Conservation (phyloP, 2,329 filamentous ascomycete species). For the Akanthomyces uredinophilus region DNA sequence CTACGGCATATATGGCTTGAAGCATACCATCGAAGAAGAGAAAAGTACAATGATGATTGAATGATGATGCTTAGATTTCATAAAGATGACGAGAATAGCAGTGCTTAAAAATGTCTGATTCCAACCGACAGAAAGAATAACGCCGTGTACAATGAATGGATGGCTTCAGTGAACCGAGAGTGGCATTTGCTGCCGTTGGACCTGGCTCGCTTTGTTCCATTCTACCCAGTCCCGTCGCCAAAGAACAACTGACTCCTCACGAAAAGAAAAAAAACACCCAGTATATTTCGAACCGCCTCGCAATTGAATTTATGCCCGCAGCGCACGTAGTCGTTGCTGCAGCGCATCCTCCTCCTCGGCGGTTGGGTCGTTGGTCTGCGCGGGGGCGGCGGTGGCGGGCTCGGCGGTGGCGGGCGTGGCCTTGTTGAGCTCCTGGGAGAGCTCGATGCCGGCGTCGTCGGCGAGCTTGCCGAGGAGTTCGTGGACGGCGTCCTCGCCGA, state of each 20-base stretch:
- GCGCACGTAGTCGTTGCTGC: slow-evolving; percentile 53
- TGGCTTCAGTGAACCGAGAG: background rate
- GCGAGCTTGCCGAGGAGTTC: slow-evolving; percentile 79
- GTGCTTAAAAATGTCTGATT: background rate
- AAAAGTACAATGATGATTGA: background rate
- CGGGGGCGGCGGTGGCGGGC: slow-evolving; percentile 50
- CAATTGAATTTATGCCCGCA: slow-evolving; percentile 43
- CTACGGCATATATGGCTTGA: no score
- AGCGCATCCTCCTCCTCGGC: slow-evolving; percentile 76
- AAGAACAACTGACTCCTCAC: no score
- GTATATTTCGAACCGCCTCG: no score
- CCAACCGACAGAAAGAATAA: slow-evolving; percentile 6
- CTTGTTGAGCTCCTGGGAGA: slow-evolving; percentile 66
- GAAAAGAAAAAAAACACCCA: no score
- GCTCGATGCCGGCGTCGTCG: slow-evolving; percentile 80
- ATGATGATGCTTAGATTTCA: slow-evolving; percentile 5
- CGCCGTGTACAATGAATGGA: slow-evolving; percentile 8
- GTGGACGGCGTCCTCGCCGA: slow-evolving; percentile 81
- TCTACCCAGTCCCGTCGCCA: background rate
- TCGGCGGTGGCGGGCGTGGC: slow-evolving; percentile 53
- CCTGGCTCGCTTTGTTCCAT: background rate
- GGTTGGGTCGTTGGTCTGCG: slow-evolving; percentile 60
- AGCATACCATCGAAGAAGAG: no score
- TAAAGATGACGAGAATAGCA: background rate
- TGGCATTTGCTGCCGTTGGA: background rate